Percentiles rank a stretch among this genome's conserved stretches.
These are phyloP conservation scores for Medicago arabica DNA, from an alignment of 306 rosid species.

Conservation along the genomic window DNA sequence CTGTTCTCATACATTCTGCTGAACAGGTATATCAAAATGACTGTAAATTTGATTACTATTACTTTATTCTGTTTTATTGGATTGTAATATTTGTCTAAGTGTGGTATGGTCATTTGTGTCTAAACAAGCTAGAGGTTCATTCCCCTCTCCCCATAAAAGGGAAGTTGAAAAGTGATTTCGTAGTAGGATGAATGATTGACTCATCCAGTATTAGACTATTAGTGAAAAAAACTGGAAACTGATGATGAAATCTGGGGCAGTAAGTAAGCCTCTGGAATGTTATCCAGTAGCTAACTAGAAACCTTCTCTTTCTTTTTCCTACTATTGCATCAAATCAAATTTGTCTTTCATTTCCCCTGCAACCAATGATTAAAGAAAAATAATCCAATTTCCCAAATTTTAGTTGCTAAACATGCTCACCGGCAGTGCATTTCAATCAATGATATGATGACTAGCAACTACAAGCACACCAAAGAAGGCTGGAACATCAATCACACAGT, in stretches of 20 bases:
- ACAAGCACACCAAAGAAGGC: neutral
- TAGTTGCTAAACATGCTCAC: neutral
- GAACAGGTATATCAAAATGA: conserved; percentile 68
- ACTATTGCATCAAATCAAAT: neutral
- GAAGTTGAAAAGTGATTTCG: conserved; percentile 1
- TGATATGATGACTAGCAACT: neutral
- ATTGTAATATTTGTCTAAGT: conserved; percentile 5
- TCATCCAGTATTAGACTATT: neutral
- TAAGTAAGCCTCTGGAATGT: neutral
- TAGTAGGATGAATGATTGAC: neutral
- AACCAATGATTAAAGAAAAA: neutral
- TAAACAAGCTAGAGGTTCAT: conserved; percentile 27
- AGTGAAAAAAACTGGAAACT: neutral
- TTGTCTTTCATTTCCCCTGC: neutral
- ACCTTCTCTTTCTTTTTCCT: neutral
- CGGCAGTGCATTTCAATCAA: neutral
- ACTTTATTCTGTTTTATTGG: conserved; percentile 2
- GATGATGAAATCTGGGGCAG: neutral
- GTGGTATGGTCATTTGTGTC: conserved; percentile 18
- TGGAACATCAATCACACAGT: neutral
- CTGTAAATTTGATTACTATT: conserved; percentile 5
- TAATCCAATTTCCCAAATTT: neutral
- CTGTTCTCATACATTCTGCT: conserved; percentile 88
- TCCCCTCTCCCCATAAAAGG: neutral
- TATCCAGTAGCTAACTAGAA: neutral